Evolutionary conservation across 495 filamentous ascomycete genomes (phyloP).

Genomic region (Astrothelium subdiscretum): DNA sequence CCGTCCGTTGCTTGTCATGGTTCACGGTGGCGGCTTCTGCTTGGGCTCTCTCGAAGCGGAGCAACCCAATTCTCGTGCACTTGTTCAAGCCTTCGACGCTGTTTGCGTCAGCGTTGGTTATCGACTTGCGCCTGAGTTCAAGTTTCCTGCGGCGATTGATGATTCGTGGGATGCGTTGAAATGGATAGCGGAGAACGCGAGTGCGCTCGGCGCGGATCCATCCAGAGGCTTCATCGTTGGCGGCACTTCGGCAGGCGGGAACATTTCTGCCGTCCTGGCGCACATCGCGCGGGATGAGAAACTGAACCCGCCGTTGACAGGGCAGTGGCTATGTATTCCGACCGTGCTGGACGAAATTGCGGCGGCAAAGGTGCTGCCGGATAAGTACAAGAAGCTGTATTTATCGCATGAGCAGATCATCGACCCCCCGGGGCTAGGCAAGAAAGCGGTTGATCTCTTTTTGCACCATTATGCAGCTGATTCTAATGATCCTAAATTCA

Average conservation of each 20-base stretch:
- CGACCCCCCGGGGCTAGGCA: constrained; percentile 5
- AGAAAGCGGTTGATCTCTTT: constrained; percentile 3
- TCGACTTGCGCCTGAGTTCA: constrained; percentile 63
- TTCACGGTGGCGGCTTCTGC: constrained; percentile 36
- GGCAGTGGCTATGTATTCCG: constrained; percentile 13
- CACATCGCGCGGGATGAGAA: constrained; percentile 8
- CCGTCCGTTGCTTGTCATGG: constrained; percentile 33
- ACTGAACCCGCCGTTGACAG: constrained; percentile 15
- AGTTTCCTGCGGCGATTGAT: constrained; percentile 66
- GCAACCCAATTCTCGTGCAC: constrained; percentile 22
- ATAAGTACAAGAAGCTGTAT: constrained; percentile 13
- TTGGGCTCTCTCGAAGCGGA: constrained; percentile 30
- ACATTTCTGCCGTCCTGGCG: constrained; percentile 8
- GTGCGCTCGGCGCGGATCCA: constrained; percentile 11
- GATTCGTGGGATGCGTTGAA: constrained; percentile 35
- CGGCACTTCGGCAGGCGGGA: constrained; percentile 19
- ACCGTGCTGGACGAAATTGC: constrained; percentile 1
- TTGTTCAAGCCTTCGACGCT: constrained; percentile 40
- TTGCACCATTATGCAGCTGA: constrained; percentile 5
- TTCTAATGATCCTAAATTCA: constrained; percentile 5
- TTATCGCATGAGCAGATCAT: constrained; percentile 12
- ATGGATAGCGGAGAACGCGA: constrained; percentile 13
- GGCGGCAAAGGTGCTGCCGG: constrained; percentile 6
- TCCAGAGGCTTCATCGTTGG: constrained; percentile 17
- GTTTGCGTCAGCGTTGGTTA: constrained; percentile 64